Evolutionary conservation across 768 basidiomycete genomes (phyloP).

Genomic region (Bullera alba): DNA sequence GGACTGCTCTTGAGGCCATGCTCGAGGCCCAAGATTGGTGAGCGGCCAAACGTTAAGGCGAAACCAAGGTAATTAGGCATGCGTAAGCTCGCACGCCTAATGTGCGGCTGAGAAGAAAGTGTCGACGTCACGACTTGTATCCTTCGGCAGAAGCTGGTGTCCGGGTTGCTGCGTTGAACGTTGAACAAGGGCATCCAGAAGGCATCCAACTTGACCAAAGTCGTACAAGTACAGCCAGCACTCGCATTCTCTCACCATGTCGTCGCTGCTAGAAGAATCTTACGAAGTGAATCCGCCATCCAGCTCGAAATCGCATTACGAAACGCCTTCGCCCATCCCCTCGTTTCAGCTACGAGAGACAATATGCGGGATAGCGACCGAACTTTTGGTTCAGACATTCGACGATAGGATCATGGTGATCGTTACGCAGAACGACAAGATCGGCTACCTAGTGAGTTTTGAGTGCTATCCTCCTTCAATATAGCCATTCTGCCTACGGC

Average conservation of each 20-base stretch:
- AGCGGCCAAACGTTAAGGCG: too few relatives aligned
- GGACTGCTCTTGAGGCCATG: too few relatives aligned
- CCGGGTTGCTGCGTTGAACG: too few relatives aligned
- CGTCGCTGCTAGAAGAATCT: constrained; percentile 22
- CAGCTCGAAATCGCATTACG: neutral
- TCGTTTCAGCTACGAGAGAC: constrained; percentile 54
- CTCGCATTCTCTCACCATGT: constrained; percentile 18
- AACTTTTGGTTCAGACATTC: constrained; percentile 70
- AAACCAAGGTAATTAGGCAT: too few relatives aligned
- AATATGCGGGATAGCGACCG: constrained; percentile 59
- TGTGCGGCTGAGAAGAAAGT: too few relatives aligned
- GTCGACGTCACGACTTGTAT: too few relatives aligned
- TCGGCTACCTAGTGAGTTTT: constrained; percentile 67
- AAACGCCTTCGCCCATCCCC: constrained; percentile 45
- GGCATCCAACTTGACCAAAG: too few relatives aligned
- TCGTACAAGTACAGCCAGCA: too few relatives aligned
- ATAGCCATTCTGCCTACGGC: neutral
- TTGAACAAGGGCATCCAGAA: too few relatives aligned
- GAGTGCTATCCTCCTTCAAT: neutral
- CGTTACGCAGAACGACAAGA: constrained; percentile 83
- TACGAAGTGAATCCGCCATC: neutral
- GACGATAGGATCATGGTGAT: constrained; percentile 77
- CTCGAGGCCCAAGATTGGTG: too few relatives aligned
- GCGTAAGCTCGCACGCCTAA: too few relatives aligned
- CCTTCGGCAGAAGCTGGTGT: too few relatives aligned